A percentile compares a stretch with the other conserved stretches of the same genome.
These are phyloP conservation scores for Hansenula sp. DNA, from an alignment of 1,139 yeast genomes.

Conservation along the genomic window DNA sequence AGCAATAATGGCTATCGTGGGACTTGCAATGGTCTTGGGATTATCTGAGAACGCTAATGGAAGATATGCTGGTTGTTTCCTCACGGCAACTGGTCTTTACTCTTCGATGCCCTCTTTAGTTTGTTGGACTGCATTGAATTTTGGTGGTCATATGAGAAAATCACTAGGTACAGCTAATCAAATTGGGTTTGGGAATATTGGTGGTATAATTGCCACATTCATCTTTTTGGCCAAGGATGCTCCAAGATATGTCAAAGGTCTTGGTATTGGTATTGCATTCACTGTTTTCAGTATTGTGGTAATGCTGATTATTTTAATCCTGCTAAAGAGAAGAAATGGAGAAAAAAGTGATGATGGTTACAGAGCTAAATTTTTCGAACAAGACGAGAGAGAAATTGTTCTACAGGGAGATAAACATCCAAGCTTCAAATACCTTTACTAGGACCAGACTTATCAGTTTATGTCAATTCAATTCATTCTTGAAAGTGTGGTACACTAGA, in stretches of 20 bases:
- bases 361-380: slow-evolving; percentile 39
- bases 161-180: slow-evolving; percentile 74
- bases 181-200: slow-evolving; percentile 79
- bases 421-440: slow-evolving; percentile 42
- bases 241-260: slow-evolving; percentile 32
- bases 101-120: slow-evolving; percentile 72
- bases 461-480: no score
- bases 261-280: slow-evolving; percentile 49
- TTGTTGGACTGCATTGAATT: slow-evolving; percentile 61
- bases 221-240: slow-evolving; percentile 31
- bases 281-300: slow-evolving; percentile 46
- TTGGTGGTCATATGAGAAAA: slow-evolving; percentile 68
- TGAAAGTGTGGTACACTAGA: no score
- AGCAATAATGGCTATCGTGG: slow-evolving; percentile 34
- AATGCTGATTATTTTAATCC: slow-evolving; percentile 39
- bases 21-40: slow-evolving; percentile 37
- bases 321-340: slow-evolving; percentile 37
- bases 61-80: slow-evolving; percentile 71
- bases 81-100: slow-evolving; percentile 62
- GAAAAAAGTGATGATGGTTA: slow-evolving; percentile 34
- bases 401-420: slow-evolving; percentile 69
- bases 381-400: slow-evolving; percentile 40
- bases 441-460: slow-evolving; percentile 1
- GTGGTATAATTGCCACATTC: slow-evolving; percentile 72
- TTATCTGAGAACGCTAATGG: slow-evolving; percentile 37